Evolutionary conservation across 2,329 filamentous ascomycete genomes (phyloP).

Genomic region (Sclerotiophoma versabilis): DNA sequence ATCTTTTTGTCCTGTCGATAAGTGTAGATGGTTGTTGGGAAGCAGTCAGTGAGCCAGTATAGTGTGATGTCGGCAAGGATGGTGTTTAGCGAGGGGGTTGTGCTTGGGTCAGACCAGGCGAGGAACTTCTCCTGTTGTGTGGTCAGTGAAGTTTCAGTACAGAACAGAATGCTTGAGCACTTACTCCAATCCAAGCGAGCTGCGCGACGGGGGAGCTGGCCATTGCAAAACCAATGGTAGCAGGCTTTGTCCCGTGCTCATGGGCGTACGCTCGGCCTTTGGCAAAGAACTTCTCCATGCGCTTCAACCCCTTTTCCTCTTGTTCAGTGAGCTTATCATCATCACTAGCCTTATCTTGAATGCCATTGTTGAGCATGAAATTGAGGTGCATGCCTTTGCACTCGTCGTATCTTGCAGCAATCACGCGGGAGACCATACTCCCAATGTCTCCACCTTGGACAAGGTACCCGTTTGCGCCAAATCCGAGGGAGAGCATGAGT

Average conservation of each 20-base stretch:
- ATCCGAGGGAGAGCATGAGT: constrained; percentile 62
- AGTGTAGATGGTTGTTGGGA: constrained; percentile 58
- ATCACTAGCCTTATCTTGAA: constrained; percentile 21
- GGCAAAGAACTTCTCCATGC: constrained; percentile 49
- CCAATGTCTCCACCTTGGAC: constrained; percentile 66
- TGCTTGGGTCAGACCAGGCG: constrained; percentile 58
- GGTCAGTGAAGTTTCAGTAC: neutral
- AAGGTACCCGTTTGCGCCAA: constrained; percentile 57
- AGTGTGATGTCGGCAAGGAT: constrained; percentile 61
- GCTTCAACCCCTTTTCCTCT: constrained; percentile 51
- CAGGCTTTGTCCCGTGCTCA: constrained; percentile 62
- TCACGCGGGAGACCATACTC: constrained; percentile 51
- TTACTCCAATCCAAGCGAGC: constrained; percentile 62
- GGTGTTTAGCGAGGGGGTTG: constrained; percentile 46
- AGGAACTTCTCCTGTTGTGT: constrained; percentile 58
- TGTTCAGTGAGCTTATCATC: constrained; percentile 31
- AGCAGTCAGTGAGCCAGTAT: constrained; percentile 64
- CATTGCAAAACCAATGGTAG: constrained; percentile 64
- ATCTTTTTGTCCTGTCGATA: constrained; percentile 51
- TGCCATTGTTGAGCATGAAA: constrained; percentile 33
- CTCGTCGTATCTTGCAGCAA: constrained; percentile 53
- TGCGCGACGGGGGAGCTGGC: constrained; percentile 62
- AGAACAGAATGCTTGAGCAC: neutral
- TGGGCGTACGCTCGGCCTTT: constrained; percentile 59
- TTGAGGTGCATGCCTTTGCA: constrained; percentile 56